phyloP scores from a whole-genome alignment of 1,284 basidiomycete species.

The Tilletia indica region DNA sequence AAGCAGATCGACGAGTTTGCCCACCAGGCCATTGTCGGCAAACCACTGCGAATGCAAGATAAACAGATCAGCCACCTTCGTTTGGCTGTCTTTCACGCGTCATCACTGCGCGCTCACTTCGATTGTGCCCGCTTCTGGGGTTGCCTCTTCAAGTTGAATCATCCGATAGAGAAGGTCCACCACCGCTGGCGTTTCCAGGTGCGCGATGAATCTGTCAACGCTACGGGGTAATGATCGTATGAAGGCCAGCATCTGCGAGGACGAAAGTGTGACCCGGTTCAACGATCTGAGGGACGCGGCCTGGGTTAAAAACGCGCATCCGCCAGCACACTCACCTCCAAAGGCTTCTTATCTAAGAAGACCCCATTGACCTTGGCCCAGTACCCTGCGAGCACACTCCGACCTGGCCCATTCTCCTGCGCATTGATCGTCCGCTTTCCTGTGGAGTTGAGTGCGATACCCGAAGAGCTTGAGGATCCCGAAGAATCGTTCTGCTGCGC shows the following conservation, averaged over 20 bases:
- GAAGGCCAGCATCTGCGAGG: conserved; percentile 80
- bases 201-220: conserved; percentile 77
- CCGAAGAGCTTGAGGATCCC: neutral
- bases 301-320: too few species aligned
- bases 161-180: conserved; percentile 89
- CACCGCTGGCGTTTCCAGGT: conserved; percentile 85
- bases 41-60: conserved; percentile 67
- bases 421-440: conserved; percentile 25
- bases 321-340: conserved; percentile 66
- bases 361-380: conserved; percentile 81
- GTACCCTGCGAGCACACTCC: conserved; percentile 60
- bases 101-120: conserved; percentile 64
- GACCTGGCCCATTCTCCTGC: conserved; percentile 58
- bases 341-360: conserved; percentile 81
- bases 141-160: conserved; percentile 83
- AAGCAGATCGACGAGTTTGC: conserved; percentile 75
- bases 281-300: too few species aligned
- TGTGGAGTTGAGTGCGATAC: neutral
- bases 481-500: neutral
- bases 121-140: conserved; percentile 77
- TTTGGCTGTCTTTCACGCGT: too few species aligned
- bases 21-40: conserved; percentile 78
- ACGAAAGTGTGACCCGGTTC: neutral
- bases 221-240: conserved; percentile 79
- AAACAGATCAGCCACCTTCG: too few species aligned